Evolutionary conservation across 2,329 filamentous ascomycete genomes (phyloP).

Genomic region (Aspergillus sclerotialis): DNA sequence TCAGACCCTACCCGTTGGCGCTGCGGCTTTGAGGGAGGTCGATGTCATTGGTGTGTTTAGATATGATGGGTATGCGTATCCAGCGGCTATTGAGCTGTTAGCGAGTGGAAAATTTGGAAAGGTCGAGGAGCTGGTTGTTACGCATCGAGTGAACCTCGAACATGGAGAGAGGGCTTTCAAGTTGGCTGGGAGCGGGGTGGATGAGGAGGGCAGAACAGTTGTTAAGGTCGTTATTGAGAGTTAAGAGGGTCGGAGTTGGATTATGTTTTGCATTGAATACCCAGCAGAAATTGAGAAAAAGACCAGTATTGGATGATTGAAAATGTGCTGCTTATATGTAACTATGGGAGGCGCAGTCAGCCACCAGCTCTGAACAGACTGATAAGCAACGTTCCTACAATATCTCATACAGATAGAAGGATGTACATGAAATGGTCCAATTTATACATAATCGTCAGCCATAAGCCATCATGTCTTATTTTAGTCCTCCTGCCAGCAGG

Average conservation of each 20-base stretch:
- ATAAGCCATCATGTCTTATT: conserved; percentile 25
- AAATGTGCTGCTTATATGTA: too few species aligned
- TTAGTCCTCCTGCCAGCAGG: conserved; percentile 47
- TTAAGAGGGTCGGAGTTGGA: conserved; percentile 19
- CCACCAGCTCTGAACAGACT: too few species aligned
- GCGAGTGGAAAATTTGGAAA: conserved; percentile 43
- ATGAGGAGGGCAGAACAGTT: conserved; percentile 46
- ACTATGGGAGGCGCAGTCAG: too few species aligned
- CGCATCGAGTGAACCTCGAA: conserved; percentile 44
- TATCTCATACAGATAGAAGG: neutral
- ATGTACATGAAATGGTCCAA: neutral
- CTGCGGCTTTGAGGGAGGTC: conserved; percentile 49
- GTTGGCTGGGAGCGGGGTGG: conserved; percentile 44
- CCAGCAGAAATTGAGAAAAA: neutral
- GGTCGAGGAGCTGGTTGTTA: conserved; percentile 46
- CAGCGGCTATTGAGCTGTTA: conserved; percentile 47
- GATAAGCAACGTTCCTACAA: neutral
- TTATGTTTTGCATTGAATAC: neutral
- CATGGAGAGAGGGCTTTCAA: conserved; percentile 47
- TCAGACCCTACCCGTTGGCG: conserved; percentile 48
- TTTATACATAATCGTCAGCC: neutral
- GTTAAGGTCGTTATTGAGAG: conserved; percentile 46
- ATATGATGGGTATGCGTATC: conserved; percentile 48
- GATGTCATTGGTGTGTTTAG: conserved; percentile 53
- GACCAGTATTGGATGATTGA: neutral